Base-by-base conservation (phyloP, 495 filamentous ascomycete species). In the Chaetomium tenue region DNA sequence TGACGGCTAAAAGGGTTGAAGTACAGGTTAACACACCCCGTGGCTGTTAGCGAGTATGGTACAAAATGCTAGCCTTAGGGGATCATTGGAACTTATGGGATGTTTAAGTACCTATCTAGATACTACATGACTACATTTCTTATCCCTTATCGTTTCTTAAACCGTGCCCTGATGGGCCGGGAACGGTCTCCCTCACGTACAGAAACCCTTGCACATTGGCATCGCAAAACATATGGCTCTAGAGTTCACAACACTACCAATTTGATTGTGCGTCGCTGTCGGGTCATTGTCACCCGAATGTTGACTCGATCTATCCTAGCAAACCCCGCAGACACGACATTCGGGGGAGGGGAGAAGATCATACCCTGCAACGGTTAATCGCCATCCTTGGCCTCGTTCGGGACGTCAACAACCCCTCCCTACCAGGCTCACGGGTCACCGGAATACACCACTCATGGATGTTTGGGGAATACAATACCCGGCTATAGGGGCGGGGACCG, bases 231-330 rank as follows among this genome's bases (percentile, higher is more conserved):
- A 0, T 37, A 23, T 12, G 23, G 59, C 13, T 11, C 33, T 5
- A 9, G 39, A 26, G n/a, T 28, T 22, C n/a, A 20, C 12, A 26
- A 42, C 47, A 15, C 18, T 23, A n/a, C 33, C n/a, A 15, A 9
- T 1, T 47, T 37, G 15, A 20, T 61, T 22, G n/a, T 40, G 9
- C 25, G 8, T 52, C 50, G 42, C 48, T 20, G 16, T 63, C 65
- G 63, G 63, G 65, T 55, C 56, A 66, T 62, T 40, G 53, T 66
- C 26, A 37, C 64, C 63, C 66, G 60, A 70, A 15, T 12, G 23
- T 53, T 18, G 20, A 54, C 40, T 4, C 15, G 22, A 48, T 23
- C 47, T 11, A 26, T 25, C 20, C 55, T 25, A 25, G 42, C 48
- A 25, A 48, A 63, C 66, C 66, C 66, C 66, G 63, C 69, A 69